phyloP scores from a whole-genome alignment of 1,284 basidiomycete genomes.

The Cryptococcus sp. region DNA sequence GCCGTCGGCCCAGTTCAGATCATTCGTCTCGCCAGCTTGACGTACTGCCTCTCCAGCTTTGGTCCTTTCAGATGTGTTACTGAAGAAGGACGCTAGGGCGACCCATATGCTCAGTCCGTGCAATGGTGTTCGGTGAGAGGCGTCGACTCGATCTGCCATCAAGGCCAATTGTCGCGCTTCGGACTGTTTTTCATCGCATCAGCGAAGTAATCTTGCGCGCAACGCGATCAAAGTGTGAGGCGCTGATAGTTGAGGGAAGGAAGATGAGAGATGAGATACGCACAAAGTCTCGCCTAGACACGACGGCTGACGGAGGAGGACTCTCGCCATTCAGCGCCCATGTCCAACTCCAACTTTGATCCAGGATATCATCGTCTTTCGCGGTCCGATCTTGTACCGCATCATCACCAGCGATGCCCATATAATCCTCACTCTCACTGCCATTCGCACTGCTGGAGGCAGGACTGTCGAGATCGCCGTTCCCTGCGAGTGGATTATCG shows the following conservation, averaged over 20 bases:
- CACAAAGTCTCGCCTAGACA: conserved; percentile 49
- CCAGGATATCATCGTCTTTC: conserved; percentile 21
- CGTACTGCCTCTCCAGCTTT: conserved; percentile 23
- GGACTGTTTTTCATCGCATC: conserved; percentile 24
- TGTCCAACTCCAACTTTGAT: conserved; percentile 43
- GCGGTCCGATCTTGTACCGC: conserved; percentile 7
- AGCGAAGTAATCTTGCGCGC: neutral
- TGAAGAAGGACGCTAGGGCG: conserved; percentile 42
- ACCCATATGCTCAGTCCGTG: conserved; percentile 46
- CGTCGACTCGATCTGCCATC: conserved; percentile 48
- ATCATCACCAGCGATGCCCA: conserved; percentile 3
- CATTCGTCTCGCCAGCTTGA: too few relatives aligned
- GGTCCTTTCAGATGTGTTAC: conserved; percentile 24
- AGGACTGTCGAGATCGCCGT: neutral
- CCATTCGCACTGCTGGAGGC: neutral
- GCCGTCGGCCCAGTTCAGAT: too few relatives aligned
- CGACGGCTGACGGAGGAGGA: conserved; percentile 52
- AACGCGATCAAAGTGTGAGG: neutral
- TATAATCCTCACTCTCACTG: neutral
- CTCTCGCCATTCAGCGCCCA: conserved; percentile 53
- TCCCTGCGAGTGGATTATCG: neutral
- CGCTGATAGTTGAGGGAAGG: neutral
- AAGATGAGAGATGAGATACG: conserved; percentile 19
- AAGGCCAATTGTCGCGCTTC: conserved; percentile 48
- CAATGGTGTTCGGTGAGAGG: conserved; percentile 18